These are phyloP conservation scores for Fusarium tupiense DNA, from an alignment of 2,329 filamentous ascomycete genomes.

Conservation along the genomic window DNA sequence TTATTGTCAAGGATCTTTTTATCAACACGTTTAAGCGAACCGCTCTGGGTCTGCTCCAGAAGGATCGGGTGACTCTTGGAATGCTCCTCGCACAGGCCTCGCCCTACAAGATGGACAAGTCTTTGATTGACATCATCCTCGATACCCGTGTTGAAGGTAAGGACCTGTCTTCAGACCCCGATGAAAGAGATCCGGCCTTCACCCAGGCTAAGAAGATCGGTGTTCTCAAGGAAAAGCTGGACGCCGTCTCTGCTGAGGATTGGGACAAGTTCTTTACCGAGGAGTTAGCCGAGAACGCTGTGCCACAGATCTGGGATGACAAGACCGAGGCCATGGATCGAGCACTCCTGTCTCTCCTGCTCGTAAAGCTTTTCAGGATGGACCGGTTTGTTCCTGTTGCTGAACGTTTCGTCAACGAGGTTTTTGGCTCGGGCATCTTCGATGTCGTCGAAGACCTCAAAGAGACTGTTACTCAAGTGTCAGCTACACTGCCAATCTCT, in stretches of 20 bases:
- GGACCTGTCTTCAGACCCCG: constrained; percentile 77
- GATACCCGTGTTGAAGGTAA: constrained; percentile 79
- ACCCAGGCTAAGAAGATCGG: constrained; percentile 73
- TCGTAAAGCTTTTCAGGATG: constrained; percentile 94
- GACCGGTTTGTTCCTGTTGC: constrained; percentile 94
- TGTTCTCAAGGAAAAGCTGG: constrained; percentile 77
- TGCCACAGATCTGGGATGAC: constrained; percentile 80
- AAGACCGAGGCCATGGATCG: constrained; percentile 73
- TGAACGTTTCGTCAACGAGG: constrained; percentile 86
- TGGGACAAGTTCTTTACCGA: constrained; percentile 88
- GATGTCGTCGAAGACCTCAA: constrained; percentile 87
- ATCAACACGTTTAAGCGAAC: constrained; percentile 92
- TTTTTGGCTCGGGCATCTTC: constrained; percentile 86
- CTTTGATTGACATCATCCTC: constrained; percentile 85
- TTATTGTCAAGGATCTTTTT: constrained; percentile 92
- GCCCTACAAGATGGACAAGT: constrained; percentile 95
- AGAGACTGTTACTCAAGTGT: constrained; percentile 85
- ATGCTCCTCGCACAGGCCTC: constrained; percentile 95
- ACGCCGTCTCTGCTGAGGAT: constrained; percentile 66
- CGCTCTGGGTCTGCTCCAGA: constrained; percentile 91
- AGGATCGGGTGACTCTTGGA: constrained; percentile 91
- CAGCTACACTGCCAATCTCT: constrained; percentile 84
- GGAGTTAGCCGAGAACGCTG: constrained; percentile 85
- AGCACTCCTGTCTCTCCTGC: constrained; percentile 82
- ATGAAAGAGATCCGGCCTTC: constrained; percentile 74